Percentiles rank a stretch among this genome's conserved stretches.
Conservation (phyloP, 2,329 filamentous ascomycete genomes). For the Graphiopsis chlorocephala region DNA sequence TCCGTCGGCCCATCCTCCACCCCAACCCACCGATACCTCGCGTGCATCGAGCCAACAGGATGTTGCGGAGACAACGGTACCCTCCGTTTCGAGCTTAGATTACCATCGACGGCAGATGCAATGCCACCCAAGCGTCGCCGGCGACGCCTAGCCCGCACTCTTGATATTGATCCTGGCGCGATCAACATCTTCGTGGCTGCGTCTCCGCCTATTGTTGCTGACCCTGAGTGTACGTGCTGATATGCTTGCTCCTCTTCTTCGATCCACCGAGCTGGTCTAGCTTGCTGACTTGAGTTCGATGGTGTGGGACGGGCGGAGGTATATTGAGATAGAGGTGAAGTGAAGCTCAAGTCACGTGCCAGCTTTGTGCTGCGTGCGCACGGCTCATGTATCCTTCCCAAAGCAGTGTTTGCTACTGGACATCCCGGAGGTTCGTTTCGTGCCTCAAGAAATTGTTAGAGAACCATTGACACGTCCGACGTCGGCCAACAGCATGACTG, state of each 20-base stretch:
- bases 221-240: conserved; percentile 40
- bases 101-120: conserved; percentile 39
- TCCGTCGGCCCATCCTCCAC: conserved; percentile 10
- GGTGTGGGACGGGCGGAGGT: conserved; percentile 18
- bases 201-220: conserved; percentile 44
- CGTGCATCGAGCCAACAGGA: conserved; percentile 17
- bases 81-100: conserved; percentile 16
- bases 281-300: conserved; percentile 21
- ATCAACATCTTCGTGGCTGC: conserved; percentile 43
- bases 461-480: conserved; percentile 12
- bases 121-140: conserved; percentile 44
- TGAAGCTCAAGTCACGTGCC: conserved; percentile 17
- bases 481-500: conserved; percentile 5
- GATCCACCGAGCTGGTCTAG: conserved; percentile 20
- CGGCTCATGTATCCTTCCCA: conserved; percentile 8
- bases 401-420: conserved; percentile 14
- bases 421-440: conserved; percentile 13
- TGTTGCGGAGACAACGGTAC: conserved; percentile 23
- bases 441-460: conserved; percentile 14
- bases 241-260: conserved; percentile 19
- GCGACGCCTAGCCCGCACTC: conserved; percentile 42
- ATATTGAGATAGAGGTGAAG: conserved; percentile 16
- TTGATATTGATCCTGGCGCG: conserved; percentile 38
- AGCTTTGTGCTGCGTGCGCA: conserved; percentile 11
- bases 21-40: conserved; percentile 11